Evolutionary conservation across 371 early-diverging fungal genomes (phyloP).

Genomic region (Phascolomyces articulosus): DNA sequence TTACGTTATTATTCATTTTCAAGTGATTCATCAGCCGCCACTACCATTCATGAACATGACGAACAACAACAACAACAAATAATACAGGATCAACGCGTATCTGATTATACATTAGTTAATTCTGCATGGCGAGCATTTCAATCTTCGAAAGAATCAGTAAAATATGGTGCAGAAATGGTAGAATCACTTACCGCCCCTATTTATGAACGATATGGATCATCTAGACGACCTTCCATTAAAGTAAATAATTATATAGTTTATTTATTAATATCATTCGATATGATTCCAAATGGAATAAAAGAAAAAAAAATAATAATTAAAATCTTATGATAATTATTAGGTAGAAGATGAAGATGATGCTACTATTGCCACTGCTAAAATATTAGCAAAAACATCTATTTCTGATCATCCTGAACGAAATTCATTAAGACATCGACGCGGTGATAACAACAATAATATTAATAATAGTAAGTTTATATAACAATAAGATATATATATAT

Average conservation of each 20-base stretch:
- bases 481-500: no score
- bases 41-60: slow-evolving; percentile 21
- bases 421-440: not conserved
- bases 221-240: slow-evolving; percentile 2
- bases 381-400: slow-evolving; percentile 35
- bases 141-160: slow-evolving; percentile 67
- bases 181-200: slow-evolving; percentile 60
- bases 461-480: not conserved
- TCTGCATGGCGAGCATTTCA: slow-evolving; percentile 79
- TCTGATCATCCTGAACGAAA: slow-evolving; percentile 24
- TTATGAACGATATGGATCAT: slow-evolving; percentile 39
- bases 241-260: not conserved
- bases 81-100: slow-evolving; percentile 70
- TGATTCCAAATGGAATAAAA: no score
- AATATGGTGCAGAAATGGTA: slow-evolving; percentile 74
- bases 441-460: slow-evolving; percentile 7
- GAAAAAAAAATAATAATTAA: not conserved
- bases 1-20: slow-evolving; percentile 21
- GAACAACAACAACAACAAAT: slow-evolving; percentile 1
- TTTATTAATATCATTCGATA: no score
- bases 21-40: slow-evolving; percentile 25
- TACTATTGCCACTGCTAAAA: slow-evolving; percentile 36
- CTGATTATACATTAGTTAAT: slow-evolving; percentile 81
- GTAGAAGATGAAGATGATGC: slow-evolving; percentile 33
- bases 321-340: slow-evolving; percentile 2